Evolutionary conservation across 2,329 filamentous ascomycete species (phyloP), one percentile per base, ranked within the genome.

Genomic region (Acrodontium crateriforme): DNA sequence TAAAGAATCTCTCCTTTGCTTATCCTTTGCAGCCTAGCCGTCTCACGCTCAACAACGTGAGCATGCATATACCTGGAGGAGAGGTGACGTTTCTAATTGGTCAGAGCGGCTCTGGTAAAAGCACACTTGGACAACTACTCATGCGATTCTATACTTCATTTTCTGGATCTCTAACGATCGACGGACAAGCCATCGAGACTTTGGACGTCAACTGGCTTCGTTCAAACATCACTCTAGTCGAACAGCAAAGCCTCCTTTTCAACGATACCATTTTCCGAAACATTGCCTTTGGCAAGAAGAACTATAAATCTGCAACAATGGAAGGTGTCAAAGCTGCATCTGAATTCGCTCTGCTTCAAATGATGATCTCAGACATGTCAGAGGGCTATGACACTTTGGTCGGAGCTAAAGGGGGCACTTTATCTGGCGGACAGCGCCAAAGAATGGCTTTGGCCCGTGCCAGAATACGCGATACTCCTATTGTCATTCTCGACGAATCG

Each of bases 61-160:
- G 64, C 0, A 66, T 94, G 35, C 68, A 64, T 38, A 87, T 95
- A 32, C 69, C 74, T 0, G 64, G 76, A 0, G 76, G 79, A 0
- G 63, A 79, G 36, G 72, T 77, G 3, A 82, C 74, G 0, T 94
- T 89, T 45, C 63, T 95, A 2, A 71, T 94, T 27, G 89, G 87
- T 0, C 69, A 67, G 43, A 93, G 83, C 45, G 89, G 89, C 1
- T 93, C 82, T 2, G 87, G 87, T 0, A 95, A 95, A 52, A 93
- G 83, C 41, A 95, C 87, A 0, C 47, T 95, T 2, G 75, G 78
- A 1, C 83, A 82, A 46, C 63, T 95, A 1, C 62, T 95, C 1
- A 63, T 84, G 27, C 71, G 75, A 9, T 79, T 91, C 41, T 93
- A 94, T 46, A 60, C 69, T 5, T 71, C 80, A 0, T 52, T 57